Evolutionary conservation across 768 basidiomycete genomes (phyloP), one percentile per base, ranked within the genome.

Genomic region (Piloderma croceum): DNA sequence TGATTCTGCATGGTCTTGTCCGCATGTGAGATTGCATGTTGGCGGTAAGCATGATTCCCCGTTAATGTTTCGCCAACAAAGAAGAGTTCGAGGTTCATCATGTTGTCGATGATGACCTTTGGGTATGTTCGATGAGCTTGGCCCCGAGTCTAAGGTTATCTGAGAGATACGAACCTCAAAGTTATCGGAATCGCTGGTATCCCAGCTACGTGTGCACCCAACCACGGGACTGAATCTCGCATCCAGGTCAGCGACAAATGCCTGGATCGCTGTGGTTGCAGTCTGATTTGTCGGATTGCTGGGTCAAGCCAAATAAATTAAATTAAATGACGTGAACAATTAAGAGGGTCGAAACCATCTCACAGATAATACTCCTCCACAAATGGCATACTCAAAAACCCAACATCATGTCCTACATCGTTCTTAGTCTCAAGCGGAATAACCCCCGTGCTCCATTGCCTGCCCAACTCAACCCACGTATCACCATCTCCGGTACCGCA

Each of bases 81-180:
- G n/a, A n/a, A n/a, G n/a, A n/a, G 62, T 43, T 84, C 80, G 15
- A 86, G 70, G 49, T 80, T 85, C 79, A 86, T 83, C 81, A 85
- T 82, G 54, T 82, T 83, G 62, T 85, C 82, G 34, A 84, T 83
- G 55, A 85, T 83, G 36, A 84, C 81, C 76, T 74, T 45, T 6
- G 29, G n/a, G 23, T 15, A 13, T 11, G 2, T 36, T 27, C 9
- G 22, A 40, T 23, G 9, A 25, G 24, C 12, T 34, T 43, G 38
- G 24, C 10, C 15, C 17, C 23, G 23, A n/a, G n/a, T n/a, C 20
- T 29, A 23, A 5, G 10, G 25, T 24, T 6, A 7, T 19, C 18
- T n/a, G 3, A 31, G 27, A 10, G 7, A 48, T n/a, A n/a, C 65
- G 21, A 24, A 76, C 79, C 53, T 69, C 67, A 54, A 83, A 83